Evolutionary conservation across 1,284 basidiomycete species (phyloP), one percentile per base, ranked within the genome.

Genomic region (Ganoderma leucocontextum): DNA sequence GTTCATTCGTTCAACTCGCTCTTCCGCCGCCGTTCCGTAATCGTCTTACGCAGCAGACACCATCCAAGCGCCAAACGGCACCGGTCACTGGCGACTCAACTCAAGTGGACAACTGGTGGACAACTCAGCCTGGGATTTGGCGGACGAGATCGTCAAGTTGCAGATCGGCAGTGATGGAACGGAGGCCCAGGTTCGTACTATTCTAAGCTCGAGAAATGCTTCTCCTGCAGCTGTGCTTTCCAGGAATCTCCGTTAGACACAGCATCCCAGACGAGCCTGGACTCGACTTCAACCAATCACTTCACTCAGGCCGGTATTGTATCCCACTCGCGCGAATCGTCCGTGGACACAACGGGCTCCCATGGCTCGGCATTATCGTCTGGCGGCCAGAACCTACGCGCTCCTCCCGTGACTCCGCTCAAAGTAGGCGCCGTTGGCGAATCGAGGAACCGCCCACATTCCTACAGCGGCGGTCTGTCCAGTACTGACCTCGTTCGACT

Each of bases 271-370:
- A 84, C 88, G 63, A 93, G 91, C 77, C 80, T 88, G 60, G 89
- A 88, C 73, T 92, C 92, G 55, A 66, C 75, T 39, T 91, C 91
- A 47, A 89, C 91, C n/a, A 87, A 87, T 70, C 80, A 84, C 60
- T 85, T 87, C 67, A 90, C 91, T 74, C 87, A 90, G 78, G 84
- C 85, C 67, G 85, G 80, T 65, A 83, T 87, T 49, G 70, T 75
- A 17, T 88, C 89, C 69, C 92, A 93, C 78, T 93, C 91, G 70
- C 88, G 91, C 66, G 92, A 89, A 62, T 92, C 91, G 29, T 93
- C 92, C 13, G 89, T 89, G 67, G 92, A 93, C 79, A 90, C 89
- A 22, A 85, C 88, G 22, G 82, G 83, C 57, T 85, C 84, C 75
- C 87, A 87, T 68, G 86, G 86, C 69, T 90, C 91, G 59, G 81